These are phyloP conservation scores for Angomonas deanei DNA, from an alignment of 208 protist genomes.

Conservation along the genomic window DNA sequence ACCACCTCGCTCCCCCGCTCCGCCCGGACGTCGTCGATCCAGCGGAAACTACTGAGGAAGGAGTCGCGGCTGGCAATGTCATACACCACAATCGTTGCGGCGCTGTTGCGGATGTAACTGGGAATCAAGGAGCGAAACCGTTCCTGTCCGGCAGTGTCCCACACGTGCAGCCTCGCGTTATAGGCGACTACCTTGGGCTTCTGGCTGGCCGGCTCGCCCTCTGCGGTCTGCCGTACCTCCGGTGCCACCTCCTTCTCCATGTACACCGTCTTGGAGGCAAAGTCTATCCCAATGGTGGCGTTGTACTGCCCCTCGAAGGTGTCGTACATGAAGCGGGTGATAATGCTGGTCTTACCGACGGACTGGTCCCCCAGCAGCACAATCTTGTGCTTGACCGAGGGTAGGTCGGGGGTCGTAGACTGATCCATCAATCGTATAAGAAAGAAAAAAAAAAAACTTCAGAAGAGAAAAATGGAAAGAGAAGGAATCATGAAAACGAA, in stretches of 20 bases:
- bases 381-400: constrained; percentile 94
- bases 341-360: constrained; percentile 97
- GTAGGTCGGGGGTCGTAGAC: not conserved
- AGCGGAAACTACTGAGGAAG: constrained; percentile 92
- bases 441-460: too few species aligned
- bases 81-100: constrained; percentile 97
- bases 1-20: constrained; percentile 94
- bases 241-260: constrained; percentile 60
- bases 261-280: constrained; percentile 97
- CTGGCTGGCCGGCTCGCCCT: not conserved
- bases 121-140: constrained; percentile 94
- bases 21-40: constrained; percentile 97
- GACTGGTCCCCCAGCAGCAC: constrained; percentile 97
- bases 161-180: constrained; percentile 93
- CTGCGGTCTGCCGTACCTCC: not conserved
- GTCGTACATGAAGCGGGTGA: constrained; percentile 98
- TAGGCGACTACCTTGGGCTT: constrained; percentile 13
- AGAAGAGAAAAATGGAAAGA: not conserved
- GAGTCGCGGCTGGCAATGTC: constrained; percentile 94
- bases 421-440: not conserved
- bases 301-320: constrained; percentile 93
- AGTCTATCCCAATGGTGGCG: constrained; percentile 99
- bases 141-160: constrained; percentile 90
- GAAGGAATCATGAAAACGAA: constrained; percentile 4
- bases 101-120: constrained; percentile 95